Conservation (phyloP, 1,139 yeast genomes). For the Candida sanyaensis region DNA sequence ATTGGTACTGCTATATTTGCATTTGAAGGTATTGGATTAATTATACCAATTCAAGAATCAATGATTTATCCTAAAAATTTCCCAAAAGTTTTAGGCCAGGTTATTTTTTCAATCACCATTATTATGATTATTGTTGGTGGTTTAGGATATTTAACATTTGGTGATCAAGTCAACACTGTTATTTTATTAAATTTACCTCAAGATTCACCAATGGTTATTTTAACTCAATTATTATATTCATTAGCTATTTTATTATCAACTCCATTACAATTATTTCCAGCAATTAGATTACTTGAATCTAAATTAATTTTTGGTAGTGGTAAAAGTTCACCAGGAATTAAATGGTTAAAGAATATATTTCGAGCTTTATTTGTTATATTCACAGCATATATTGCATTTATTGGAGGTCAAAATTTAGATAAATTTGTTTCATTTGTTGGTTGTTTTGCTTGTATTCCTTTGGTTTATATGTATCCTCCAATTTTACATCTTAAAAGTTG, state of each 20-base stretch:
- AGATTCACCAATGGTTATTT: conserved; percentile 58
- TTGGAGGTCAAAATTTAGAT: conserved; percentile 69
- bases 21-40: conserved; percentile 91
- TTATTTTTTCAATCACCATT: conserved; percentile 72
- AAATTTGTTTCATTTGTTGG: conserved; percentile 77
- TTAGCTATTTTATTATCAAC: conserved; percentile 86
- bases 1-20: conserved; percentile 97
- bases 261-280: conserved; percentile 83
- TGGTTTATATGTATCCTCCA: conserved; percentile 84
- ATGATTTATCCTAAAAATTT: conserved; percentile 84
- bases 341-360: conserved; percentile 83
- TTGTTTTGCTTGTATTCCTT: conserved; percentile 79
- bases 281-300: conserved; percentile 45
- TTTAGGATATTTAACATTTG: conserved; percentile 83
- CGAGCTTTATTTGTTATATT: conserved; percentile 62
- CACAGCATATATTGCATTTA: conserved; percentile 61
- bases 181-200: conserved; percentile 86
- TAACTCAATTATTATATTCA: conserved; percentile 80
- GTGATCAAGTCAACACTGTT: conserved; percentile 80
- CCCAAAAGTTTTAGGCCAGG: conserved; percentile 66
- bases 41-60: conserved; percentile 93
- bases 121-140: conserved; percentile 80
- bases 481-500: conserved; percentile 57
- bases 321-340: conserved; percentile 63
- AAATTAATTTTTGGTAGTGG: conserved; percentile 55